Conservation (phyloP, 495 filamentous ascomycete genomes). For the Podospora pseudoanserina region DNA sequence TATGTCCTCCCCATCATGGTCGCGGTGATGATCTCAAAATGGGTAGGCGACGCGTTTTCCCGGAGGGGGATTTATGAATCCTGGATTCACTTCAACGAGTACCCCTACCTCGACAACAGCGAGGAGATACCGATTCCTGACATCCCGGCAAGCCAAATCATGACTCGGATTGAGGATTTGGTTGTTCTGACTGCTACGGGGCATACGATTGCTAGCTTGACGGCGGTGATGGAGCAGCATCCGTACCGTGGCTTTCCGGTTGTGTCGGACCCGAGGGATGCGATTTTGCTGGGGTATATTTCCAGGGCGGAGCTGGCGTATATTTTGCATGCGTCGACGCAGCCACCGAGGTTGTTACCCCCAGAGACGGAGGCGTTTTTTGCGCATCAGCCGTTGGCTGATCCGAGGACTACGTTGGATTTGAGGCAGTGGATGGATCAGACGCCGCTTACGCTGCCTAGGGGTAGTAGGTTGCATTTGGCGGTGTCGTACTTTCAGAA, state of each 20-base stretch:
- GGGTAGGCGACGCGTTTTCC: slow-evolving; percentile 95
- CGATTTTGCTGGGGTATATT: slow-evolving; percentile 84
- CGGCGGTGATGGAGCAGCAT: slow-evolving; percentile 63
- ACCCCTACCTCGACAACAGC: slow-evolving; percentile 91
- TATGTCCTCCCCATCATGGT: slow-evolving; percentile 99
- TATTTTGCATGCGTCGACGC: slow-evolving; percentile 61
- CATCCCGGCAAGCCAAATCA: slow-evolving; percentile 76
- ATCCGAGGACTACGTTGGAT: slow-evolving; percentile 75
- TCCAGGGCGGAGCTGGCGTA: slow-evolving; percentile 85
- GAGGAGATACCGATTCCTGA: slow-evolving; percentile 81
- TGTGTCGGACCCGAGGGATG: slow-evolving; percentile 68
- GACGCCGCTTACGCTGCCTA: slow-evolving; percentile 86
- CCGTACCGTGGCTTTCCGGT: slow-evolving; percentile 92
- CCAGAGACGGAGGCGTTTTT: slow-evolving; percentile 79
- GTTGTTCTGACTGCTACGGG: slow-evolving; percentile 81
- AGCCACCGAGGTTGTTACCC: slow-evolving; percentile 54
- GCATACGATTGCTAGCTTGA: slow-evolving; percentile 76
- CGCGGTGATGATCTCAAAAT: slow-evolving; percentile 97
- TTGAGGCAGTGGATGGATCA: slow-evolving; percentile 97
- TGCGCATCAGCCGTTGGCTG: slow-evolving; percentile 73
- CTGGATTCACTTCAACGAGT: slow-evolving; percentile 95
- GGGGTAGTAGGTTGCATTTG: slow-evolving; percentile 68
- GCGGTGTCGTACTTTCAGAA: slow-evolving; percentile 90
- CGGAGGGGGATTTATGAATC: slow-evolving; percentile 94
- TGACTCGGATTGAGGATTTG: slow-evolving; percentile 90